A percentile compares a stretch with the other conserved stretches of the same genome.
phyloP scores from a whole-genome alignment of 345 rosid species.

The Raphanus raphanistrum region DNA sequence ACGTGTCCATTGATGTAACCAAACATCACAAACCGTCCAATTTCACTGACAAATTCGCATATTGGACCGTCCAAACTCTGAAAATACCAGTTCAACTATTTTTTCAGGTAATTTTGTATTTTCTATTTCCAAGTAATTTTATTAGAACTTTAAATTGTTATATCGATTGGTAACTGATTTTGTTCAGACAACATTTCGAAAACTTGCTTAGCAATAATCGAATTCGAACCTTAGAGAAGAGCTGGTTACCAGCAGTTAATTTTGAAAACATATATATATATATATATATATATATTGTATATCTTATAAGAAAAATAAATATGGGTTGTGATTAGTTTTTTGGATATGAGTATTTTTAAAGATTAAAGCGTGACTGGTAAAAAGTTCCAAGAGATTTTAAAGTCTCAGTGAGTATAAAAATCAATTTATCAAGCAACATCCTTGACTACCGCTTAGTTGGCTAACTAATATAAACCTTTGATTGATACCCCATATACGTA shows the following conservation, averaged over 20 bases:
- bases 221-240: background rate
- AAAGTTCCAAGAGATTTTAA: background rate
- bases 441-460: background rate
- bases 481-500: background rate
- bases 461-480: background rate
- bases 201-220: background rate
- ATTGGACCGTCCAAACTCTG: constrained; percentile 59
- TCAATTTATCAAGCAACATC: background rate
- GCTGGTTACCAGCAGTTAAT: background rate
- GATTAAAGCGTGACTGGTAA: background rate
- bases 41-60: constrained; percentile 57
- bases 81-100: constrained; percentile 48
- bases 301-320: too few species aligned
- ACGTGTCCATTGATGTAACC: constrained; percentile 51
- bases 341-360: background rate
- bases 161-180: too few species aligned
- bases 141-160: too few species aligned
- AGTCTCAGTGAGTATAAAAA: background rate
- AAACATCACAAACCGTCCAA: constrained; percentile 57
- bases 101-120: constrained; percentile 48
- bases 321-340: background rate
- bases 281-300: too few species aligned
- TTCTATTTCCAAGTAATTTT: too few species aligned
- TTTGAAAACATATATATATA: background rate
- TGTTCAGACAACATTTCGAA: background rate